These are phyloP conservation scores for Misopates orontium DNA, from an alignment of 257 asterid species.

Conservation along the genomic window DNA sequence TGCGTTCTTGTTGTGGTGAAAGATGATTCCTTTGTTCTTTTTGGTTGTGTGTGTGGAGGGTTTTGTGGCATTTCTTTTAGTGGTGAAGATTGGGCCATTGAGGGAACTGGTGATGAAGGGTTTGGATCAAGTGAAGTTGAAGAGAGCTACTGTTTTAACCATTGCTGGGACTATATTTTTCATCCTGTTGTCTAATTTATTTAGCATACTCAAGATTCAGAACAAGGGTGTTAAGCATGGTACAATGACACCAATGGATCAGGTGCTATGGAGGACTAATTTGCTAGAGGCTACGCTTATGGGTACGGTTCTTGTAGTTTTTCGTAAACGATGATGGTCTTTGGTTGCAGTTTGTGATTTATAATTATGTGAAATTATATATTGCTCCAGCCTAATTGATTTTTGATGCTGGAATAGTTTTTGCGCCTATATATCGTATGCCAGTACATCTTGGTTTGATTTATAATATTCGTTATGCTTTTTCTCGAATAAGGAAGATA, in stretches of 20 bases:
- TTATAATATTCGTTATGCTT: too few relatives aligned
- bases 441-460: too few relatives aligned
- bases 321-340: background rate
- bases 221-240: slow-evolving; percentile 95
- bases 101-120: slow-evolving; percentile 84
- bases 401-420: too few relatives aligned
- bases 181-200: slow-evolving; percentile 65
- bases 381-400: background rate
- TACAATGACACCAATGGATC: slow-evolving; percentile 99
- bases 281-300: slow-evolving; percentile 93
- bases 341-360: slow-evolving; percentile 3
- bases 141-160: slow-evolving; percentile 82
- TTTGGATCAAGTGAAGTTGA: slow-evolving; percentile 85
- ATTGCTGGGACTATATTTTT: slow-evolving; percentile 79
- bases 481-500: too few relatives aligned
- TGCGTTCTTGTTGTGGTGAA: slow-evolving; percentile 20
- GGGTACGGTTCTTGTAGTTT: slow-evolving; percentile 48
- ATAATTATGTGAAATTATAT: too few relatives aligned
- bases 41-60: slow-evolving; percentile 78
- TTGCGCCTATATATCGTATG: too few relatives aligned
- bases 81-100: slow-evolving; percentile 91
- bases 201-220: slow-evolving; percentile 87
- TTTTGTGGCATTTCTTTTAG: slow-evolving; percentile 67
- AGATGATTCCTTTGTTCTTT: slow-evolving; percentile 86
- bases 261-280: slow-evolving; percentile 96